Percentiles rank a stretch among this genome's conserved stretches.
Conservation (phyloP, 192 early-diverging fungal genomes). For the Backusella luteola region DNA sequence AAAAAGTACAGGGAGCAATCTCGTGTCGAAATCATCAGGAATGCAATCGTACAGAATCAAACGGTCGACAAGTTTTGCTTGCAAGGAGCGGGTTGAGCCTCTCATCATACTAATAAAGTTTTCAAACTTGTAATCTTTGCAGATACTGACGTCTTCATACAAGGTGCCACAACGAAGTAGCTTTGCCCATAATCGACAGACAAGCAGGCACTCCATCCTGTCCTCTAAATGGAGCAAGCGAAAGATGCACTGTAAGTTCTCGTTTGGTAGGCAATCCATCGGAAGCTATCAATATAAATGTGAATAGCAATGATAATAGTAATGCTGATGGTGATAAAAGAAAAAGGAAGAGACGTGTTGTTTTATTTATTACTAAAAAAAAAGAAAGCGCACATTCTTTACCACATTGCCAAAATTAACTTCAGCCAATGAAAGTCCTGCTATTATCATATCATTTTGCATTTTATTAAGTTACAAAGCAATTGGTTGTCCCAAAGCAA, state of each 20-base stretch:
- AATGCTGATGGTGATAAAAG: too few species aligned
- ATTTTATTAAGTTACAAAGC: neutral
- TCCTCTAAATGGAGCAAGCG: neutral
- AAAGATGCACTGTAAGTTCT: neutral
- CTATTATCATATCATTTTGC: neutral
- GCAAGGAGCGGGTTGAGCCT: too few species aligned
- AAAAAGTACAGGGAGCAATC: too few species aligned
- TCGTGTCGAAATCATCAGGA: too few species aligned
- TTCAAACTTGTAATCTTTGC: neutral
- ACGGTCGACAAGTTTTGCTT: too few species aligned
- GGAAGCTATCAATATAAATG: neutral
- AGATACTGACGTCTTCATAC: neutral
- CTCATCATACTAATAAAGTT: neutral
- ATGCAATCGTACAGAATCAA: too few species aligned
- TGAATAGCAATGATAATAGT: neutral
- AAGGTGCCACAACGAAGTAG: neutral
- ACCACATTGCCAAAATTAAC: neutral
- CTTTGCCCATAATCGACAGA: neutral
- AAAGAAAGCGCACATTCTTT: too few species aligned
- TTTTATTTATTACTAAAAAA: too few species aligned
- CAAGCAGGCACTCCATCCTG: neutral
- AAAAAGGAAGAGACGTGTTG: neutral
- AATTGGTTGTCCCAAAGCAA: neutral
- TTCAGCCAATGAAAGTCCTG: neutral
- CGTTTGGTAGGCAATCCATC: neutral